Conservation (phyloP, 768 basidiomycete genomes). For the Boletus sp. region DNA sequence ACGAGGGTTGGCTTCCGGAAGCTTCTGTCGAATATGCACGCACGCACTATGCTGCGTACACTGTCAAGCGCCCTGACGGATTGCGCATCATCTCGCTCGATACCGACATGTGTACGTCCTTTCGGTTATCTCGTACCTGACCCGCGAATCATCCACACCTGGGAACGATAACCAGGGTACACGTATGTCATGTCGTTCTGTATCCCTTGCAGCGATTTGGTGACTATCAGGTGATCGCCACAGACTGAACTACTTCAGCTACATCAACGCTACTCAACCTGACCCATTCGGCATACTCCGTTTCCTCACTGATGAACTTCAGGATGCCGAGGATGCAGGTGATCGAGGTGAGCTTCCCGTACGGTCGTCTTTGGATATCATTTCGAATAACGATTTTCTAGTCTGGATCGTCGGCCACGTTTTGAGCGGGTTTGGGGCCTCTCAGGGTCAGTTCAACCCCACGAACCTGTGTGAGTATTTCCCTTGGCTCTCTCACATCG, state of each 20-base stretch:
- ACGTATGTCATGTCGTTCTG: constrained; percentile 20
- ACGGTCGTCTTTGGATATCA: neutral
- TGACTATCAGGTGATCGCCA: neutral
- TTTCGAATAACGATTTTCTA: constrained; percentile 8
- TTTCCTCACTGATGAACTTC: constrained; percentile 50
- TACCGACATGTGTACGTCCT: constrained; percentile 44
- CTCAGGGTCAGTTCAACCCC: constrained; percentile 40
- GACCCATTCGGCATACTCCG: constrained; percentile 49
- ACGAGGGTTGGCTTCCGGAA: constrained; percentile 44
- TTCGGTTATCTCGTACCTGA: neutral
- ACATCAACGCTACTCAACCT: constrained; percentile 42
- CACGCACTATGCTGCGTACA: constrained; percentile 47
- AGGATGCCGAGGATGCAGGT: constrained; percentile 48
- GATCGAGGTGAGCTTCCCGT: constrained; percentile 35
- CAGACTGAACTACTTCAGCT: constrained; percentile 46
- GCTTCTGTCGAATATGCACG: constrained; percentile 37
- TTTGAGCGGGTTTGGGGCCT: constrained; percentile 44
- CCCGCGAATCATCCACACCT: neutral
- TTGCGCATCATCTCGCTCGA: constrained; percentile 50
- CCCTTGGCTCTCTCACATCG: neutral
- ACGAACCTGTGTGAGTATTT: constrained; percentile 41
- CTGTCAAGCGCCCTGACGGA: constrained; percentile 41
- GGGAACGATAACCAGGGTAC: constrained; percentile 27
- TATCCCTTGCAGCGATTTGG: neutral
- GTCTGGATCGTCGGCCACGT: constrained; percentile 53